Evolutionary conservation across 768 basidiomycete species (phyloP), one percentile per base, ranked within the genome.

Genomic region (Cubamyces sp.): DNA sequence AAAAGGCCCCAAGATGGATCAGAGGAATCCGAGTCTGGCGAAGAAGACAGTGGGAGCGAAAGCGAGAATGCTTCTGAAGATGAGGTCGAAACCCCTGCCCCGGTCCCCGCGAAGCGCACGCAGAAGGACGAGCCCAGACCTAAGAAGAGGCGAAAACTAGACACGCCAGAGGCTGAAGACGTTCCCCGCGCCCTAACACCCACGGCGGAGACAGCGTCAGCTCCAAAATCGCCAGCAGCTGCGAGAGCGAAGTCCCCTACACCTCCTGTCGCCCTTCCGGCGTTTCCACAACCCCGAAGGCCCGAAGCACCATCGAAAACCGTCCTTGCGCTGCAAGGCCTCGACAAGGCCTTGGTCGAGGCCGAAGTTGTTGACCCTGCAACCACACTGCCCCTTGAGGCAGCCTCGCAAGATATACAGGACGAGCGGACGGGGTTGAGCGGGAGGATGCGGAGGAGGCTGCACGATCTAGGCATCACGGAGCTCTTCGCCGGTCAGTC

Each of bases 401-500:
- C 34, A 11, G 77, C 80, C 0, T 49, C 73, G 5, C 78, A 76
- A 12, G 77, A 74, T 15, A 74, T 74, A 25, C 74, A 78, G 14
- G 77, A 79, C 47, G 74, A 76, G n/a, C 76, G 69, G 25, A 81
- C 78, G 0, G 84, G 82, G 3, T 76, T 95, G 19, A 82, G 84
- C 58, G 79, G 78, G 68, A 85, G 78, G 70, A 91, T 82, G 51
- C 77, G 82, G 66, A 85, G 74, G 66, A 79, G 91, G 45, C 71
- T 98, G 55, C 74, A 79, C 30, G 90, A 92, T 26, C 79, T 94
- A 21, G 94, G 94, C 2, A 86, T 98, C n/a, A 81, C 78, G 5
- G 88, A 94, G 61, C 79, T 96, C 60, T 97, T 98, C 74, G 93
- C 94, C 56, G 94, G 94, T 93, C 67, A 64, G 85, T 74, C 45